Conservation (phyloP, 1,139 yeast genomes). For the Candida anutae region DNA sequence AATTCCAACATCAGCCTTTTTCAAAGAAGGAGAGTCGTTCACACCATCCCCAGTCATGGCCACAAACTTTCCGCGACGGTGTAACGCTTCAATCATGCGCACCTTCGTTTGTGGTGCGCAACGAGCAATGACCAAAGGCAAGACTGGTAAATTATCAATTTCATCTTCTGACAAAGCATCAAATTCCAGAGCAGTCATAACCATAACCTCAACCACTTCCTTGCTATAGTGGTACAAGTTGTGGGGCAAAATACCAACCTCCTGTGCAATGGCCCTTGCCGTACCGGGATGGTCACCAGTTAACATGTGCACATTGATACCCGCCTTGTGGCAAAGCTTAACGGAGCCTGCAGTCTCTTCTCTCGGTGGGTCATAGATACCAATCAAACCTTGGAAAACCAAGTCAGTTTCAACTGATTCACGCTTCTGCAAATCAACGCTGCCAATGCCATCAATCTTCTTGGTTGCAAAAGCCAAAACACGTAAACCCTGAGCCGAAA, state of each 20-base stretch:
- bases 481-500: slow-evolving; percentile 36
- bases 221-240: slow-evolving; percentile 30
- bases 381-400: slow-evolving; percentile 41
- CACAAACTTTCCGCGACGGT: slow-evolving; percentile 32
- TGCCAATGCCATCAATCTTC: slow-evolving; percentile 4
- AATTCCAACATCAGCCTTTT: slow-evolving; percentile 33
- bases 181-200: slow-evolving; percentile 42
- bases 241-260: slow-evolving; percentile 42
- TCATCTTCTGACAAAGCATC: slow-evolving; percentile 24
- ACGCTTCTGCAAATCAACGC: slow-evolving; percentile 10
- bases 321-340: slow-evolving; percentile 40
- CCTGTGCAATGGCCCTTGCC: slow-evolving; percentile 45
- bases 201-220: slow-evolving; percentile 27
- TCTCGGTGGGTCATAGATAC: slow-evolving; percentile 50
- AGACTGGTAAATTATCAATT: slow-evolving; percentile 25
- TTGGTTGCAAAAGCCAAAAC: slow-evolving; percentile 39
- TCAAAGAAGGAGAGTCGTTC: slow-evolving; percentile 31
- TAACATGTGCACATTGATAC: slow-evolving; percentile 45
- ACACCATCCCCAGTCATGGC: slow-evolving; percentile 37
- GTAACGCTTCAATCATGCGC: slow-evolving; percentile 43
- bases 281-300: slow-evolving; percentile 51
- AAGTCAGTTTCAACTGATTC: slow-evolving; percentile 25
- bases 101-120: slow-evolving; percentile 51
- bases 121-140: slow-evolving; percentile 37
- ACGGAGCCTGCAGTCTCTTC: slow-evolving; percentile 41